Base-by-base conservation (phyloP, 2,329 filamentous ascomycete genomes). In the Verticillium nonalfalfae region DNA sequence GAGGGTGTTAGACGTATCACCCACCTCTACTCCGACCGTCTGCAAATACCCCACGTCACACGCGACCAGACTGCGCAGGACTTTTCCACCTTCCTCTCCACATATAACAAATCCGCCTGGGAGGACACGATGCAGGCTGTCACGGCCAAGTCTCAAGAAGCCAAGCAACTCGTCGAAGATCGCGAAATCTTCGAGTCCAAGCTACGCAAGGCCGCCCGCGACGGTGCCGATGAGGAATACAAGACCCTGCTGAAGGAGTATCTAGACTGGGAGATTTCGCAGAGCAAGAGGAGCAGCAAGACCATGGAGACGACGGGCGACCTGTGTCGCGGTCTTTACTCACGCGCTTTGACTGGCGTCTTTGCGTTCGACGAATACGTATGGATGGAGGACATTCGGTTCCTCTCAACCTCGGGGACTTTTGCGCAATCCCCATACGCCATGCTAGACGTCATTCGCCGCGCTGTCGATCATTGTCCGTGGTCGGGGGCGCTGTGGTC, bases 401-500 rank as follows among this genome's bases (percentile, higher is more conserved):
- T 92, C 66, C 76, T 95, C 57, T 81, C 79, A n/a, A 82, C 78
- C 62, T 73, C 75, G 66, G 60, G 76, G 73, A 67, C 71, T 67
- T 65, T 76, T 65, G 54, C 73, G 60, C 66, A 74, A 70, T 60
- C 74, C 72, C 60, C 82, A 74, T 21, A 77, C 56, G 62, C 78
- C 60, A 74, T 90, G 40, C 81, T 96, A 10, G 84, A 91, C 56
- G 83, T 94, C 7, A 80, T 96, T 2, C 88, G 92, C 68, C 85
- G 93, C 66, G 93, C 92, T 13, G 95, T 93, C 10, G 85, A 88
- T 54, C 95, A 98, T 74, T 97, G 94, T 68, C 93, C 95, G 1
- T 96, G 93, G 90, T 96, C 93, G 7, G 95, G 95, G 15, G 83
- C 85, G 34, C 81, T 99, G 7, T 99, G 95, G 95, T 91, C 91